Evolutionary conservation across 106 monocot genomes (phyloP).

Genomic region (Dendrobium chrysotoxum): DNA sequence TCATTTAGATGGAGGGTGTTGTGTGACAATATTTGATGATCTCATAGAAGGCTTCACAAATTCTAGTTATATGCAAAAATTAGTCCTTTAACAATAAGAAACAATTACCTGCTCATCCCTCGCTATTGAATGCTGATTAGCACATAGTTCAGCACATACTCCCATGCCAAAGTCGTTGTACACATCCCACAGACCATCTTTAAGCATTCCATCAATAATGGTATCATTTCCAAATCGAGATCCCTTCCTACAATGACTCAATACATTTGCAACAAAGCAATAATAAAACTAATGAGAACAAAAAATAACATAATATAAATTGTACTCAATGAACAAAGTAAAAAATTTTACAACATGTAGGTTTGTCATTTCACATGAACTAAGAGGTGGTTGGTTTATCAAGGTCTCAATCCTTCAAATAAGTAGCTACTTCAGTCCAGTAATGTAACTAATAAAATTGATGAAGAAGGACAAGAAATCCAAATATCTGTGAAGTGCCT

Average conservation of each 20-base stretch:
- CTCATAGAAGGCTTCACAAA: not conserved
- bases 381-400: not conserved
- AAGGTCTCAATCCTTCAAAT: not conserved
- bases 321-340: not conserved
- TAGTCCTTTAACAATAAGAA: not conserved
- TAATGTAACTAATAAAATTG: not conserved
- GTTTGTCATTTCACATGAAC: not conserved
- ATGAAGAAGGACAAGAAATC: not conserved
- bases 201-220: conserved; percentile 93
- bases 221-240: conserved; percentile 95
- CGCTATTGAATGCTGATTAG: conserved; percentile 72
- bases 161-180: conserved; percentile 92
- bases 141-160: conserved; percentile 87
- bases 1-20: not conserved
- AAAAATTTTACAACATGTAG: not conserved
- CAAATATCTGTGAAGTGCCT: not conserved
- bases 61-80: not conserved
- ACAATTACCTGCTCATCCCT: conserved; percentile 83
- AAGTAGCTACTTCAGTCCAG: not conserved
- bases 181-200: conserved; percentile 98
- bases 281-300: not conserved
- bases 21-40: not conserved
- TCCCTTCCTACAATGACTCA: conserved; percentile 60
- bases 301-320: not conserved
- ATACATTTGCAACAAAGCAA: not conserved